A percentile compares a stretch with the other conserved stretches of the same genome.
Evolutionary conservation across 2,329 filamentous ascomycete genomes (phyloP).

Genomic region (Coniella lustricola): DNA sequence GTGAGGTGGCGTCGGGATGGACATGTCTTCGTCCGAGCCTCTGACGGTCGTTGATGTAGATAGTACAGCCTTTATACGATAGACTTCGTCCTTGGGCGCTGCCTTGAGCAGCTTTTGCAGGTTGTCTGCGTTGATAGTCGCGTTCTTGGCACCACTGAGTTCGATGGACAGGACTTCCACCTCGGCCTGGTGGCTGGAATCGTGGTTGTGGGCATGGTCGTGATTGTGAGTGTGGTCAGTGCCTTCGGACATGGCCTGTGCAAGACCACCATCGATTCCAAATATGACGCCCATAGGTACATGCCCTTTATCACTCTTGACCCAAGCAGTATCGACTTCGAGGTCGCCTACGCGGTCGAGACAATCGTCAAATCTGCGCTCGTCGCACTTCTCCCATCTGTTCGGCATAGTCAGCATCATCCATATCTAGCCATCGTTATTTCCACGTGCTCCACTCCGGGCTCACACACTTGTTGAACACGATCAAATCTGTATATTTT

Average conservation of each 20-base stretch:
- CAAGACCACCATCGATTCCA: slow-evolving; percentile 78
- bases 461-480: slow-evolving; percentile 65
- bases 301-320: slow-evolving; percentile 75
- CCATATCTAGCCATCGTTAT: neutral
- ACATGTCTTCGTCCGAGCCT: slow-evolving; percentile 44
- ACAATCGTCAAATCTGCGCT: slow-evolving; percentile 68
- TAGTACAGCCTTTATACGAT: slow-evolving; percentile 77
- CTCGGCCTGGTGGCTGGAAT: slow-evolving; percentile 66
- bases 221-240: slow-evolving; percentile 35
- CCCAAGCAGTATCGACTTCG: slow-evolving; percentile 72
- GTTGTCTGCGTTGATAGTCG: slow-evolving; percentile 48
- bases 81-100: slow-evolving; percentile 88
- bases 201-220: slow-evolving; percentile 32
- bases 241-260: slow-evolving; percentile 43
- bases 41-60: slow-evolving; percentile 39
- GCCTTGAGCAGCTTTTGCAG: slow-evolving; percentile 60
- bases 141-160: slow-evolving; percentile 39
- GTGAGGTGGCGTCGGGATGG: slow-evolving; percentile 24
- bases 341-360: slow-evolving; percentile 74
- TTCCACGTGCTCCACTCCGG: neutral
- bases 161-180: slow-evolving; percentile 88
- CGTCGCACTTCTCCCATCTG: slow-evolving; percentile 65
- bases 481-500: slow-evolving; percentile 79
- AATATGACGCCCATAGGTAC: slow-evolving; percentile 76
- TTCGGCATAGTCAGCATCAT: neutral